These are phyloP conservation scores for Alternaria tenuissima DNA, from an alignment of 2,329 filamentous ascomycete genomes.

Conservation along the genomic window DNA sequence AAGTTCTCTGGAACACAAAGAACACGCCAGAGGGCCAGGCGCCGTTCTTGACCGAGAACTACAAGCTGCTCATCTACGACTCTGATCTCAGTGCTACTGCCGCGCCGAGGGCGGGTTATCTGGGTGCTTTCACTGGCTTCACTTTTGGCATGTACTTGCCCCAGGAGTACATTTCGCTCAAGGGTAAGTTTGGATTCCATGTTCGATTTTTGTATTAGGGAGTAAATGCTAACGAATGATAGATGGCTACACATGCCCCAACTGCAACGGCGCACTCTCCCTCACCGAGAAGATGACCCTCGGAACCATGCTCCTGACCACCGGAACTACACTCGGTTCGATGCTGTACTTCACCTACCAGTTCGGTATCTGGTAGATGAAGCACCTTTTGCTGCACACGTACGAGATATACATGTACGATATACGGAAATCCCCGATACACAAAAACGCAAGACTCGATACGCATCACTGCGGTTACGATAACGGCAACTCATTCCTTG, in stretches of 20 bases:
- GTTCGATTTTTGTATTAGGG: background rate
- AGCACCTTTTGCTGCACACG: background rate
- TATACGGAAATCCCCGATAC: background rate
- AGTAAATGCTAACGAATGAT: conserved; percentile 15
- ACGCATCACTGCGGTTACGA: conserved; percentile 16
- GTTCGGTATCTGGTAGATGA: conserved; percentile 52
- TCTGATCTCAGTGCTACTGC: conserved; percentile 61
- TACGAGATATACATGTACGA: background rate
- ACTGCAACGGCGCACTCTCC: conserved; percentile 63
- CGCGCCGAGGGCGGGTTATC: conserved; percentile 62
- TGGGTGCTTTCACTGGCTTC: conserved; percentile 61
- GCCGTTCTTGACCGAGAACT: conserved; percentile 66
- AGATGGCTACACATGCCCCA: conserved; percentile 64
- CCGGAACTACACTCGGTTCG: conserved; percentile 63
- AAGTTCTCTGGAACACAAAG: conserved; percentile 68
- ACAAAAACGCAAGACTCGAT: conserved; percentile 1
- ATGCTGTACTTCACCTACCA: conserved; percentile 62
- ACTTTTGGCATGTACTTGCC: conserved; percentile 70
- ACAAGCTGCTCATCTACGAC: conserved; percentile 71
- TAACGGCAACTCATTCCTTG: conserved; percentile 27
- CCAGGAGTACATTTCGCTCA: conserved; percentile 60
- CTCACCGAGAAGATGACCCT: conserved; percentile 63
- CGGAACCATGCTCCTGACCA: conserved; percentile 64
- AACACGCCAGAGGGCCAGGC: conserved; percentile 34
- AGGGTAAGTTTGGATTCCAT: conserved; percentile 51